These are phyloP conservation scores for Herpotrichia juniperi DNA, from an alignment of 2,329 filamentous ascomycete genomes.

Conservation along the genomic window DNA sequence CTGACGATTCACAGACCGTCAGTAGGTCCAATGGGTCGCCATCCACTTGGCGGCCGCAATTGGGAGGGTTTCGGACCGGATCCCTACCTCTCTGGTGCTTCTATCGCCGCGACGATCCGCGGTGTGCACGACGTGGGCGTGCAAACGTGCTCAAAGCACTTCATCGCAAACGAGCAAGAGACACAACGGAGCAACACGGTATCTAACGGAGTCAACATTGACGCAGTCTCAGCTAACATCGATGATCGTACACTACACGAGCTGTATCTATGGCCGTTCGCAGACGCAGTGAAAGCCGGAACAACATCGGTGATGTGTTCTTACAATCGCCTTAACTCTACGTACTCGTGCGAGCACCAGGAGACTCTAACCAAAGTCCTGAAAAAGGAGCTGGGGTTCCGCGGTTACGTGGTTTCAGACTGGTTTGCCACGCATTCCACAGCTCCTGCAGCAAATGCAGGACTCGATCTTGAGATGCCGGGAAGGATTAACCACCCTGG, in stretches of 20 bases:
- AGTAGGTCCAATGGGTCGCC: constrained; percentile 51
- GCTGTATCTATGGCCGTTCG: constrained; percentile 70
- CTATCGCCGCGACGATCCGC: constrained; percentile 47
- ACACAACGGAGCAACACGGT: constrained; percentile 62
- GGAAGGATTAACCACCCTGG: background rate
- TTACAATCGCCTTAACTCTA: constrained; percentile 46
- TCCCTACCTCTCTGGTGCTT: constrained; percentile 52
- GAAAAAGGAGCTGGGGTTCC: constrained; percentile 59
- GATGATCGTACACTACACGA: constrained; percentile 71
- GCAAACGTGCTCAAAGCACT: constrained; percentile 58
- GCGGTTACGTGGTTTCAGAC: constrained; percentile 52
- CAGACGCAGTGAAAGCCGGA: constrained; percentile 64
- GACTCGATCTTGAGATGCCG: constrained; percentile 57
- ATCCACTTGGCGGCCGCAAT: constrained; percentile 49
- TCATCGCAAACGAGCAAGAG: constrained; percentile 67
- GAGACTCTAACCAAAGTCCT: constrained; percentile 57
- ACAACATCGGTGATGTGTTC: constrained; percentile 67
- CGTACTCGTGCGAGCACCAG: constrained; percentile 44
- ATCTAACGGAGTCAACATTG: constrained; percentile 58
- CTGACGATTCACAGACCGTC: background rate
- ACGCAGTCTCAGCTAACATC: constrained; percentile 64
- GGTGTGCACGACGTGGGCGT: constrained; percentile 54
- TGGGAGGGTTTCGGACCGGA: constrained; percentile 54
- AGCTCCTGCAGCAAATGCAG: constrained; percentile 49
- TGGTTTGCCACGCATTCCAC: constrained; percentile 53